Conservation (phyloP, 2,329 filamentous ascomycete species). For the Phaeosphaeriaceae sp. region DNA sequence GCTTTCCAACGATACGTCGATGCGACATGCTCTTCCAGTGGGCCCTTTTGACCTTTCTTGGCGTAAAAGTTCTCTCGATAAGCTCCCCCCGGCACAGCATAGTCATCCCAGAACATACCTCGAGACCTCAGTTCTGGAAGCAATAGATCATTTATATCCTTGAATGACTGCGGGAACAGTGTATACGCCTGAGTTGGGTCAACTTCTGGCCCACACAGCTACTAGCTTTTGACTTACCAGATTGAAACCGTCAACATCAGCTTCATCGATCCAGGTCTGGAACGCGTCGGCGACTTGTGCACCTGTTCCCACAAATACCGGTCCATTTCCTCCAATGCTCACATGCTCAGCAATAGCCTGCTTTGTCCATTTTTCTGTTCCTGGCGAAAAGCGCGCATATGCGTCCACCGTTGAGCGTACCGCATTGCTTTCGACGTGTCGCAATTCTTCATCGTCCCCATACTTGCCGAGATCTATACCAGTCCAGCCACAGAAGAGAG, state of each 20-base stretch:
- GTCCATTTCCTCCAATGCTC: constrained; percentile 71
- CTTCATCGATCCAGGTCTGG: constrained; percentile 71
- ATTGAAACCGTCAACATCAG: constrained; percentile 78
- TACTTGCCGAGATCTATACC: constrained; percentile 69
- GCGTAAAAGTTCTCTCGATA: constrained; percentile 68
- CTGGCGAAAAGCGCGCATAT: constrained; percentile 64
- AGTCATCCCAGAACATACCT: constrained; percentile 64
- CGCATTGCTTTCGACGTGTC: constrained; percentile 67
- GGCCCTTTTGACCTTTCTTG: constrained; percentile 58
- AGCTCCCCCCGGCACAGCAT: constrained; percentile 63
- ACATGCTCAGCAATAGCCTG: constrained; percentile 72
- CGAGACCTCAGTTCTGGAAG: constrained; percentile 68
- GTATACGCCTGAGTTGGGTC: constrained; percentile 60
- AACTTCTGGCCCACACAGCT: neutral
- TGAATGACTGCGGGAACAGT: constrained; percentile 71
- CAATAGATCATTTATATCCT: constrained; percentile 70
- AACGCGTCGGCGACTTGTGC: constrained; percentile 71
- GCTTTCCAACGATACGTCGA: constrained; percentile 54
- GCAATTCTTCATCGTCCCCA: constrained; percentile 68
- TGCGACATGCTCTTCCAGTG: constrained; percentile 61
- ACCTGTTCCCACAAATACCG: constrained; percentile 69
- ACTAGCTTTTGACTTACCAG: constrained; percentile 58
- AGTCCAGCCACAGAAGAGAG: constrained; percentile 78
- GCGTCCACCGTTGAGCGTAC: constrained; percentile 65
- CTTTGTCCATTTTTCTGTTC: constrained; percentile 74